Evolutionary conservation across 768 basidiomycete species (phyloP).

Genomic region (Polyporus arcularius): DNA sequence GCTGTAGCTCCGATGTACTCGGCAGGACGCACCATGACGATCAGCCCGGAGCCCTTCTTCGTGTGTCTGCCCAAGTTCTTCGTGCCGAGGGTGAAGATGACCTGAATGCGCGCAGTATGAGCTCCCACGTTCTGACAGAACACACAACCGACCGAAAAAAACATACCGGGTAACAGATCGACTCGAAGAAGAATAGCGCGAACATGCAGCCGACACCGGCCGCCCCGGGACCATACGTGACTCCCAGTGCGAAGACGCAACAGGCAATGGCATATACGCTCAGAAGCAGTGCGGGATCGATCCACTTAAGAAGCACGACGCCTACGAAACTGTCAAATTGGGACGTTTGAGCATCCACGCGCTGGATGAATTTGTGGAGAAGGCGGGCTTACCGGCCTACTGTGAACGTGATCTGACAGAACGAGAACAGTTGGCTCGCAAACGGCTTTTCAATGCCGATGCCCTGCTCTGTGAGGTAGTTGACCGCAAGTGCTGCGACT

Average conservation of each 20-base stretch:
- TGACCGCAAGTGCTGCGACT: slow-evolving; percentile 68
- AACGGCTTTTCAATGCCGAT: slow-evolving; percentile 50
- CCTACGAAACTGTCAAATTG: slow-evolving; percentile 51
- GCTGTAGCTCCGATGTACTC: not conserved
- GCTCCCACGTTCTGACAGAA: not conserved
- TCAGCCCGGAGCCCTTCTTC: slow-evolving; percentile 61
- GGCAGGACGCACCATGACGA: slow-evolving; percentile 52
- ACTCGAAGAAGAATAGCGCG: slow-evolving; percentile 72
- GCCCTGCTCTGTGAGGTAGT: slow-evolving; percentile 66
- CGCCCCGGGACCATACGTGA: slow-evolving; percentile 51
- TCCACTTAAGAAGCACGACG: slow-evolving; percentile 57
- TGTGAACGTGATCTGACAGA: slow-evolving; percentile 71
- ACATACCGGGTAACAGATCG: slow-evolving; percentile 67
- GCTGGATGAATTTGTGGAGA: not conserved
- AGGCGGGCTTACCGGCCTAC: slow-evolving; percentile 47
- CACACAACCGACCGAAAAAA: not conserved
- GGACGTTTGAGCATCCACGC: slow-evolving; percentile 19
- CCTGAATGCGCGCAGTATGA: slow-evolving; percentile 28
- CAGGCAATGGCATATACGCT: slow-evolving; percentile 54
- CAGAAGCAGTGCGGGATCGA: slow-evolving; percentile 68
- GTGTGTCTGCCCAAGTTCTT: slow-evolving; percentile 64
- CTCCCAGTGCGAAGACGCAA: slow-evolving; percentile 50
- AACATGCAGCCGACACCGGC: slow-evolving; percentile 64
- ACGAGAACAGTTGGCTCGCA: slow-evolving; percentile 69
- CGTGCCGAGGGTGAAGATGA: slow-evolving; percentile 66